Percentiles rank a stretch among this genome's conserved stretches.
These are phyloP conservation scores for Leccinum boreale DNA, from an alignment of 768 basidiomycete genomes.

Conservation along the genomic window DNA sequence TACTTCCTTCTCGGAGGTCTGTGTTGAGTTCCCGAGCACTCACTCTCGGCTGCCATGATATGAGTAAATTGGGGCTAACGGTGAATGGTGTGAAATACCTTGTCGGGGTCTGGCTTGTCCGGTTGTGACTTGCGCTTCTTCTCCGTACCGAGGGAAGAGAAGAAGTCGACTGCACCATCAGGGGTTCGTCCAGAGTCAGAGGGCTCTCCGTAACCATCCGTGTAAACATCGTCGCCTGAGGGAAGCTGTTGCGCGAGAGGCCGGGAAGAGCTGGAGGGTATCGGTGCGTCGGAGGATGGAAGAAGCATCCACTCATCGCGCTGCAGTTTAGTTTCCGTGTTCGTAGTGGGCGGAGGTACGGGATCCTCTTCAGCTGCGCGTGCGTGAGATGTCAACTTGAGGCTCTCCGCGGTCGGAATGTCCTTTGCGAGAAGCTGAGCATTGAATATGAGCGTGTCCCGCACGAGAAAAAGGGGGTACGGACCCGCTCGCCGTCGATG, in stretches of 20 bases:
- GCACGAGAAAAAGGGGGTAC: slow-evolving; percentile 21
- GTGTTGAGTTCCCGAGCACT: slow-evolving; percentile 63
- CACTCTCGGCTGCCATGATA: slow-evolving; percentile 47
- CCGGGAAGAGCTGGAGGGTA: slow-evolving; percentile 32
- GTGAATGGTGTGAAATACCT: slow-evolving; percentile 40
- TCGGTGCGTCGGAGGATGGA: slow-evolving; percentile 26
- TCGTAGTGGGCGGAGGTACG: slow-evolving; percentile 42
- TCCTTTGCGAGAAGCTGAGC: slow-evolving; percentile 60
- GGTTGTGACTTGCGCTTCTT: slow-evolving; percentile 61
- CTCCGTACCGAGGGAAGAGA: slow-evolving; percentile 82
- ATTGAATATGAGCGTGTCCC: slow-evolving; percentile 5
- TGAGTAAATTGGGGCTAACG: slow-evolving; percentile 3
- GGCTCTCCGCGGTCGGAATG: slow-evolving; percentile 72
- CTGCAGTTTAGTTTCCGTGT: slow-evolving; percentile 49
- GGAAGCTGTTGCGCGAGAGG: slow-evolving; percentile 28
- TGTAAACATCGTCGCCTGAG: slow-evolving; percentile 48
- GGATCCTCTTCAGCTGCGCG: slow-evolving; percentile 42
- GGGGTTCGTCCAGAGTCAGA: slow-evolving; percentile 43
- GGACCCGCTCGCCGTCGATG: slow-evolving; percentile 70
- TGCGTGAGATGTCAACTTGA: slow-evolving; percentile 65
- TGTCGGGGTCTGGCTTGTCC: slow-evolving; percentile 65
- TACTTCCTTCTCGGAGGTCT: slow-evolving; percentile 46
- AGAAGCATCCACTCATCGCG: slow-evolving; percentile 91
- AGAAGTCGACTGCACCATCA: slow-evolving; percentile 77
- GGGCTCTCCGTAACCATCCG: slow-evolving; percentile 63